Base-by-base conservation (phyloP, 2,329 filamentous ascomycete genomes). In the Rugonectria rugulosa region DNA sequence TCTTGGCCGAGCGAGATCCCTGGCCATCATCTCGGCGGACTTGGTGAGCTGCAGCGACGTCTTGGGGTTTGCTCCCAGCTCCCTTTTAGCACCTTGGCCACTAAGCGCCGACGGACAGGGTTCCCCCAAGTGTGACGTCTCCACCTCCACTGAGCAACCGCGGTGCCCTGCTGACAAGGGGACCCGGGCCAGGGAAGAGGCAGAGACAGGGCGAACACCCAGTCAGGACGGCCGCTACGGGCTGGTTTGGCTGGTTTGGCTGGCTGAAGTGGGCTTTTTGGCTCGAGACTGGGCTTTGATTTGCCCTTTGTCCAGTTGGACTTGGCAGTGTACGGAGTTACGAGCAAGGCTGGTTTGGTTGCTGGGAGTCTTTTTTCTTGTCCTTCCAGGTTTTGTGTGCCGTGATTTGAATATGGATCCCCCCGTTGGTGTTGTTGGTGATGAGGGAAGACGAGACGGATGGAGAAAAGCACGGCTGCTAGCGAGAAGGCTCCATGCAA, bases 141-240 rank as follows among this genome's bases (percentile, higher is more conserved):
- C 65, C 65, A 68, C 65, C 63, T 67, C 60, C 62, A 51, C 65
- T 65, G 60, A 68, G 65, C 65, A 68, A 68, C 65, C 63, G 60
- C 65, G 55, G 53, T 55, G 59, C 31, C n/a, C n/a, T 31, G 34
- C 32, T 32, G 37, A 37, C 23, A 37, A 48, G 34, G 24, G 34
- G n/a, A n/a, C n/a, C n/a, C 14, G 20, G 38, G 29, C 29, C 40
- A 46, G 40, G 40, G 27, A 50, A 21, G 40, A 40, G 38, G 50
- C 6, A 26, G 31, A 17, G 44, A 27, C 44, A 40, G 45, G 45
- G 26, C 26, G 45, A 41, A 64, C 59, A 45, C 57, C 64, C 64
- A 67, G 57, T 67, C 62, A 67, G 59, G 58, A 57, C 45, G 44
- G 51, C 44, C 23, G 45, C 29, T 49, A 53, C 59, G 61, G 64